Conservation (phyloP, 441 rosid genomes). For the Pelargonium citronellum region DNA sequence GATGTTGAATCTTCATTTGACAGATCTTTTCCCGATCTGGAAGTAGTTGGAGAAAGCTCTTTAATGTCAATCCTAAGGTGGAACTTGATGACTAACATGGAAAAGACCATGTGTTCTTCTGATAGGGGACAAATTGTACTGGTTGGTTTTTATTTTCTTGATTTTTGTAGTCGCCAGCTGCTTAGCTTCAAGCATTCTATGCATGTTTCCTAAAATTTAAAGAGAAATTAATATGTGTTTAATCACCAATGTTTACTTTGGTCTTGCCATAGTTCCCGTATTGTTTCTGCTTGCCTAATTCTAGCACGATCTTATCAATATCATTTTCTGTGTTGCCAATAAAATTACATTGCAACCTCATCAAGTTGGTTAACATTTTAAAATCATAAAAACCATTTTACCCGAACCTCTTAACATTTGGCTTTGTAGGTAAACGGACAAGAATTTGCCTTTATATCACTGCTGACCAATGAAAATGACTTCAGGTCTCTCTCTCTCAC, state of each 20-base stretch:
- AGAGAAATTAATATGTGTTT: neutral
- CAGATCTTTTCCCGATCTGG: slow-evolving; percentile 71
- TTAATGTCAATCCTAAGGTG: slow-evolving; percentile 64
- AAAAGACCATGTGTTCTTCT: slow-evolving; percentile 51
- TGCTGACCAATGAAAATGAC: slow-evolving; percentile 46
- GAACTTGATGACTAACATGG: slow-evolving; percentile 73
- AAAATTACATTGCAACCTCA: neutral
- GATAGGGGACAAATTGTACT: slow-evolving; percentile 49
- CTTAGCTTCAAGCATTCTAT: neutral
- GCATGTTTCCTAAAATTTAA: neutral
- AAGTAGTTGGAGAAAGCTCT: slow-evolving; percentile 61
- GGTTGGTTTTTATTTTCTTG: slow-evolving; percentile 37
- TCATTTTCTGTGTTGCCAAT: neutral
- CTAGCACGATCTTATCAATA: neutral
- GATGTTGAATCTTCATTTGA: slow-evolving; percentile 24
- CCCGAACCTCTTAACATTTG: slow-evolving; percentile 15
- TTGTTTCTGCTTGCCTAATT: neutral
- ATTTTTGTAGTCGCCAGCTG: slow-evolving; percentile 15
- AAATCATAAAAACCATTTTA: slow-evolving; percentile 3
- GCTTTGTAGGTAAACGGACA: slow-evolving; percentile 53
- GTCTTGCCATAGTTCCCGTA: neutral
- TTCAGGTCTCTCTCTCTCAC: slow-evolving; percentile 49
- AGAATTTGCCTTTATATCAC: slow-evolving; percentile 65
- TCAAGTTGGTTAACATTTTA: neutral
- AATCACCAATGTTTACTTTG: neutral